Evolutionary conservation across 371 early-diverging fungal species (phyloP).

Genomic region (Fennellomyces sp.): DNA sequence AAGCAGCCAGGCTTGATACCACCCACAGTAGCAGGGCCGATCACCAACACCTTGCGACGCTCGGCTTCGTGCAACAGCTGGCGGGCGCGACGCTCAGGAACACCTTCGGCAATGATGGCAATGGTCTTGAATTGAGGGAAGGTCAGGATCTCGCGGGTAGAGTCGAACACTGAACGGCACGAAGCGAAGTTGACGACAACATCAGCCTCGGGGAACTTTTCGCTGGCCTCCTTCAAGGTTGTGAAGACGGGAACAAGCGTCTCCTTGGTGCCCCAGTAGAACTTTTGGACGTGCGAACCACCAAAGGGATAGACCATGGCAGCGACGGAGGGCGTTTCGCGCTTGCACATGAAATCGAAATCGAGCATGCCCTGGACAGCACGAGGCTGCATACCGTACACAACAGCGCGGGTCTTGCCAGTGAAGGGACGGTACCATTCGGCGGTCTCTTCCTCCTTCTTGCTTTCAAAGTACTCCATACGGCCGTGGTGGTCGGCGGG

Average conservation of each 20-base stretch:
- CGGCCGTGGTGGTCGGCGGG: constrained; percentile 54
- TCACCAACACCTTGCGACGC: constrained; percentile 82
- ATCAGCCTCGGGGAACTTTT: constrained; percentile 91
- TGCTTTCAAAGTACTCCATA: constrained; percentile 55
- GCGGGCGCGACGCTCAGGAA: constrained; percentile 95
- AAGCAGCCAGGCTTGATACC: constrained; percentile 99
- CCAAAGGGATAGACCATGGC: constrained; percentile 99
- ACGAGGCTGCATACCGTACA: constrained; percentile 98
- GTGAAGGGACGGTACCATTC: constrained; percentile 87
- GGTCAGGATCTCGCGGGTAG: constrained; percentile 86
- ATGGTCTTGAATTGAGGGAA: constrained; percentile 86
- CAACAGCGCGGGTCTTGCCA: constrained; percentile 88
- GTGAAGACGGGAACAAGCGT: constrained; percentile 94
- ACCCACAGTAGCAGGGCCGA: constrained; percentile 98
- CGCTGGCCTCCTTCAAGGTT: constrained; percentile 81
- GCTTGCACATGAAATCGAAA: constrained; percentile 98
- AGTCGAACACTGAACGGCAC: constrained; percentile 92
- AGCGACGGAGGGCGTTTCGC: constrained; percentile 94
- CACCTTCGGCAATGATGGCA: constrained; percentile 98
- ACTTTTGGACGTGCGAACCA: constrained; percentile 96
- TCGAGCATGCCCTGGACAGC: constrained; percentile 99
- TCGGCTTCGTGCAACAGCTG: constrained; percentile 87
- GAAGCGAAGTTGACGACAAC: constrained; percentile 98
- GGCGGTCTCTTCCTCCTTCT: constrained; percentile 23
- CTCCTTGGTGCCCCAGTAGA: constrained; percentile 99